Conservation (phyloP, 2,329 filamentous ascomycete genomes). For the Pyrenophora tritici-repentis region DNA sequence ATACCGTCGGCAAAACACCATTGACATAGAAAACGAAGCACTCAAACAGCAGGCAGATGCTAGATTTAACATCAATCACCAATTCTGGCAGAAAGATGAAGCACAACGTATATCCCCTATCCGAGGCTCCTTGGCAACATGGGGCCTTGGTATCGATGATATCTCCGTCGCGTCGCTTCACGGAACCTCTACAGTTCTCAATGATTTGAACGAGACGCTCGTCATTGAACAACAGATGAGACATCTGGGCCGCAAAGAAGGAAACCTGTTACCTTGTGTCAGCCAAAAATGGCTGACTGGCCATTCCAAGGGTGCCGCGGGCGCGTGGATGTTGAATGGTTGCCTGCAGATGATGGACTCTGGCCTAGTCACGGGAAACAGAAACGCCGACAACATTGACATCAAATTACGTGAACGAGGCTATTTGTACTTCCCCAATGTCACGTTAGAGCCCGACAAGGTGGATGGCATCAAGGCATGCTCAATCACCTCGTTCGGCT, state of each 20-base stretch:
- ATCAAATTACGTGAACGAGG: constrained; percentile 96
- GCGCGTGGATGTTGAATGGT: constrained; percentile 99
- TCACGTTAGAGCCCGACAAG: constrained; percentile 83
- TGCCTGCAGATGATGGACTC: constrained; percentile 93
- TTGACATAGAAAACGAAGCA: constrained; percentile 87
- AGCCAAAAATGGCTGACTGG: constrained; percentile 99
- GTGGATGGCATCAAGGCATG: constrained; percentile 98
- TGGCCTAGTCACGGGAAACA: constrained; percentile 93
- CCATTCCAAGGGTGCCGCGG: constrained; percentile 97
- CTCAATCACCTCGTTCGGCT: constrained; percentile 98
- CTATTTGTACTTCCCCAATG: constrained; percentile 81
- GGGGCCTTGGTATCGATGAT: constrained; percentile 97
- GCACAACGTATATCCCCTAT: constrained; percentile 83
- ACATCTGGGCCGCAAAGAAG: constrained; percentile 93
- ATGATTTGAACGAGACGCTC: constrained; percentile 99
- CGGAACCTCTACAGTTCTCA: constrained; percentile 96
- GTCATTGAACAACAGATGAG: constrained; percentile 96
- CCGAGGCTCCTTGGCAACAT: constrained; percentile 92
- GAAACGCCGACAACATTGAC: constrained; percentile 97
- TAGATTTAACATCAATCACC: constrained; percentile 92
- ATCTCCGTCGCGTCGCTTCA: constrained; percentile 96
- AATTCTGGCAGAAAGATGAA: constrained; percentile 94
- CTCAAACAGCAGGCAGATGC: constrained; percentile 90
- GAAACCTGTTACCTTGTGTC: constrained; percentile 92
- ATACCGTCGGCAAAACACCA: constrained; percentile 82